These are phyloP conservation scores for Hyphodiscus hymeniophilus DNA, from an alignment of 495 filamentous ascomycete species.

Conservation along the genomic window DNA sequence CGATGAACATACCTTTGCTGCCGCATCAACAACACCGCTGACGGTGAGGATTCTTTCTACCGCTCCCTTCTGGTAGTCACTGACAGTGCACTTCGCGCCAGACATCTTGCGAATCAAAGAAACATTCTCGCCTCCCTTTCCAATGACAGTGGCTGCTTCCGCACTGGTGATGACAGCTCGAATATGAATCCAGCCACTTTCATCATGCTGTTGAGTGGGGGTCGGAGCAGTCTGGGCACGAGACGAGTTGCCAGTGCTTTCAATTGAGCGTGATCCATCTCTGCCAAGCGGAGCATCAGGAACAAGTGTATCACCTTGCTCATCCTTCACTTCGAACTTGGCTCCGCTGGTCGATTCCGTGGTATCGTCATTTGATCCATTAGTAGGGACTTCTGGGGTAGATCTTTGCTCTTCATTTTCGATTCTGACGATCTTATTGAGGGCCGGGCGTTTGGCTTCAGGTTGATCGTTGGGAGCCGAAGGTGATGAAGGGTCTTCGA, in stretches of 20 bases:
- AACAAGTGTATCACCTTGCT: slow-evolving; percentile 38
- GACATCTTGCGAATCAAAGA: slow-evolving; percentile 87
- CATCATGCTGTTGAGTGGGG: slow-evolving; percentile 49
- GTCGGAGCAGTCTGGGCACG: slow-evolving; percentile 27
- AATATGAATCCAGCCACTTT: slow-evolving; percentile 93
- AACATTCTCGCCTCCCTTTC: slow-evolving; percentile 97
- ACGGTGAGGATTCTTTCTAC: slow-evolving; percentile 96
- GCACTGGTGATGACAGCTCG: slow-evolving; percentile 92
- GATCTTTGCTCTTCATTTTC: slow-evolving; percentile 29
- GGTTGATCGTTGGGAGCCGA: slow-evolving; percentile 86
- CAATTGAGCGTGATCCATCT: slow-evolving; percentile 26
- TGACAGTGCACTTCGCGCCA: slow-evolving; percentile 95
- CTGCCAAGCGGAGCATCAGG: slow-evolving; percentile 37
- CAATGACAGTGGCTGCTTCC: slow-evolving; percentile 95
- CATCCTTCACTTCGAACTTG: slow-evolving; percentile 50
- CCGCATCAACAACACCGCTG: slow-evolving; percentile 88
- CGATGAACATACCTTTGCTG: slow-evolving; percentile 69
- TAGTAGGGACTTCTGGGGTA: slow-evolving; percentile 28
- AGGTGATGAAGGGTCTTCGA: slow-evolving; percentile 93
- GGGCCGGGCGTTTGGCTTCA: slow-evolving; percentile 91
- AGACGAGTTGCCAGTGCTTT: slow-evolving; percentile 13
- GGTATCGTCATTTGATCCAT: slow-evolving; percentile 27
- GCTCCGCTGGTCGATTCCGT: slow-evolving; percentile 37
- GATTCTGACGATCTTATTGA: slow-evolving; percentile 78
- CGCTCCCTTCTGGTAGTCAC: slow-evolving; percentile 92